A percentile compares a stretch with the other conserved stretches of the same genome.
These are phyloP conservation scores for Entomortierella chlamydospora DNA, from an alignment of 192 early-diverging fungal species.

Conservation along the genomic window DNA sequence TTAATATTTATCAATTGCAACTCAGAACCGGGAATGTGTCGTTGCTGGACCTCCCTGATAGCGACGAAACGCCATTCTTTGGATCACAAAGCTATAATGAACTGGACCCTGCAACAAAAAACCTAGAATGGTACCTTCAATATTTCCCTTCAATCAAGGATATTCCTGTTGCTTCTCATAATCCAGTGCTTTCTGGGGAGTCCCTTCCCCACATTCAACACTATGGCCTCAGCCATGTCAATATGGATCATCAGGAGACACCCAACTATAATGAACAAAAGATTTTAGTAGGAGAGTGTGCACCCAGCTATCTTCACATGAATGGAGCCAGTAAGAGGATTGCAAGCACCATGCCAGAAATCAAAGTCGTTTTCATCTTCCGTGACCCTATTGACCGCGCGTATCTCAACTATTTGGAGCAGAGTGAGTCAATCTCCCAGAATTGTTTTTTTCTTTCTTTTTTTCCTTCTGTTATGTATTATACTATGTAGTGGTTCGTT, in stretches of 20 bases:
- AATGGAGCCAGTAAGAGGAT: slow-evolving; percentile 58
- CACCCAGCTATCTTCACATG: slow-evolving; percentile 49
- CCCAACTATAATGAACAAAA: slow-evolving; percentile 36
- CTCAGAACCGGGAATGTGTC: slow-evolving; percentile 42
- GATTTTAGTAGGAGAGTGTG: slow-evolving; percentile 50
- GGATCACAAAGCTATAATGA: slow-evolving; percentile 48
- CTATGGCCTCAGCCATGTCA: slow-evolving; percentile 44
- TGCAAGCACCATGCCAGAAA: slow-evolving; percentile 58
- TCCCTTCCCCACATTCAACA: slow-evolving; percentile 51
- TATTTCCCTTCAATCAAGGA: slow-evolving; percentile 56
- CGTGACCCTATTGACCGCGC: slow-evolving; percentile 65
- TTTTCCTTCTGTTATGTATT: background rate
- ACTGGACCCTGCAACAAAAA: slow-evolving; percentile 44
- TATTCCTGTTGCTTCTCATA: slow-evolving; percentile 37
- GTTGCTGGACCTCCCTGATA: slow-evolving; percentile 35
- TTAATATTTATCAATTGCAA: background rate
- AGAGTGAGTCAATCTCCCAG: slow-evolving; percentile 17
- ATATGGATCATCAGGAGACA: slow-evolving; percentile 49
- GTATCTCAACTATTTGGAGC: slow-evolving; percentile 60
- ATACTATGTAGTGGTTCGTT: background rate
- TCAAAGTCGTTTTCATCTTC: slow-evolving; percentile 63
- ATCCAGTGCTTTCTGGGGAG: slow-evolving; percentile 48
- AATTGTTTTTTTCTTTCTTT: background rate
- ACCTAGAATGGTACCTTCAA: slow-evolving; percentile 51
- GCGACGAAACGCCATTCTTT: slow-evolving; percentile 44